A percentile compares a stretch with the other conserved stretches of the same genome.
Evolutionary conservation across 2,329 filamentous ascomycete species (phyloP).

Genomic region (Cladorrhinum sp.): DNA sequence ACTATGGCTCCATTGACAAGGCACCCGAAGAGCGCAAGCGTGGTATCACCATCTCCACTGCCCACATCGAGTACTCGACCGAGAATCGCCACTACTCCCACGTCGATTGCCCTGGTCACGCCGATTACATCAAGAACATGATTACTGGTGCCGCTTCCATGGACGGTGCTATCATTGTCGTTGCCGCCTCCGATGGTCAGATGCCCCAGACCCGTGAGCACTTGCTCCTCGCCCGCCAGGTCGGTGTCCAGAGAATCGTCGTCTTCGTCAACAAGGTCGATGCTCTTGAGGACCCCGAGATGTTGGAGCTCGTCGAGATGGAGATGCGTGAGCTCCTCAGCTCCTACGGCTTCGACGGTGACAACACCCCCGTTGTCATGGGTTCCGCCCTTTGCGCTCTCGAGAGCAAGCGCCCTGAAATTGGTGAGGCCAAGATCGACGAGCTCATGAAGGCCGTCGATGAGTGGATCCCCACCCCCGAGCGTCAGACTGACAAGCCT

Average conservation of each 20-base stretch:
- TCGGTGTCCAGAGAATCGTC: conserved; percentile 96
- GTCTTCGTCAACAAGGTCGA: conserved; percentile 99
- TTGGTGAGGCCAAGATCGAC: conserved; percentile 84
- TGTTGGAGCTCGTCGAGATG: conserved; percentile 99
- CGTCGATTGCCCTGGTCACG: conserved; percentile 99
- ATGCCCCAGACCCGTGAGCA: conserved; percentile 99
- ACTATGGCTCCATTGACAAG: conserved; percentile 98
- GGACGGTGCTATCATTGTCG: conserved; percentile 98
- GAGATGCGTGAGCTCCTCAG: conserved; percentile 97
- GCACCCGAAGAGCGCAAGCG: conserved; percentile 98
- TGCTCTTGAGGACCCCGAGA: conserved; percentile 94
- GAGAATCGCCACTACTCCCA: conserved; percentile 95
- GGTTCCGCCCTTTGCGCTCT: conserved; percentile 94
- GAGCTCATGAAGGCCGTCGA: conserved; percentile 89
- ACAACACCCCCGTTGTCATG: conserved; percentile 95
- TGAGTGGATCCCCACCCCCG: conserved; percentile 91
- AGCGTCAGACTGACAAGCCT: conserved; percentile 93
- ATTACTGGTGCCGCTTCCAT: conserved; percentile 99
- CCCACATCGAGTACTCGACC: conserved; percentile 98
- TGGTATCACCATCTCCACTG: conserved; percentile 98
- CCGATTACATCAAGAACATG: conserved; percentile 99
- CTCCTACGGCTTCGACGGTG: conserved; percentile 95
- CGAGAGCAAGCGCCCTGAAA: conserved; percentile 80
- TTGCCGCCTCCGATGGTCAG: conserved; percentile 96
- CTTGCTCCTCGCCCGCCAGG: conserved; percentile 93